A percentile compares a stretch with the other conserved stretches of the same genome.
phyloP scores from a whole-genome alignment of 176 grass and related monocot genomes.

The Guadua angustifolia region DNA sequence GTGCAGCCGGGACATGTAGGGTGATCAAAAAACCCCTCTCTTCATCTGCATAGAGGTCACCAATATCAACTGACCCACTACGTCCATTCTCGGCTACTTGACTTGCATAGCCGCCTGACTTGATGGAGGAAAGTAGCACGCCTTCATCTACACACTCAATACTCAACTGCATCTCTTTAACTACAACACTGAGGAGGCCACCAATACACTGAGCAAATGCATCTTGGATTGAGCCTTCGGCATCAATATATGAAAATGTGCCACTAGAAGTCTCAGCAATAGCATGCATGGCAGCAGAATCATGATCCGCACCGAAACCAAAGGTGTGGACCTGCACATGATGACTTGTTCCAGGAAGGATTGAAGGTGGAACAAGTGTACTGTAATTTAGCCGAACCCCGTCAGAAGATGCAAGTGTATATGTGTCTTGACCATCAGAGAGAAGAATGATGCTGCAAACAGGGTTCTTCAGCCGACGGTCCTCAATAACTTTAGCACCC shows the following conservation, averaged over 20 bases:
- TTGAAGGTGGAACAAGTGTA: conserved; percentile 52
- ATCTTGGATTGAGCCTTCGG: conserved; percentile 72
- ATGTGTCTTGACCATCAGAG: conserved; percentile 93
- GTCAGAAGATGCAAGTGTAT: not conserved
- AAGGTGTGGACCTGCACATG: conserved; percentile 78
- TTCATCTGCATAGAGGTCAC: conserved; percentile 90
- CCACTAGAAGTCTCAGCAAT: conserved; percentile 68
- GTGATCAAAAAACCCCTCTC: conserved; percentile 79
- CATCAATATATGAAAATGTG: conserved; percentile 91
- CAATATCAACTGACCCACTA: conserved; percentile 68
- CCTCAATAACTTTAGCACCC: conserved; percentile 72
- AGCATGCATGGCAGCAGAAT: conserved; percentile 75
- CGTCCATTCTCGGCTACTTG: conserved; percentile 49
- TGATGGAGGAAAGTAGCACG: conserved; percentile 64
- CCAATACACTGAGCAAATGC: conserved; percentile 95
- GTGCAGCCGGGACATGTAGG: conserved; percentile 46
- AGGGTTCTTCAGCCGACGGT: conserved; percentile 69
- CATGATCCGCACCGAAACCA: conserved; percentile 87
- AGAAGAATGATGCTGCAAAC: conserved; percentile 89
- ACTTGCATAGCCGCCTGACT: conserved; percentile 73
- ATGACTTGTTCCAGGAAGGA: conserved; percentile 55
- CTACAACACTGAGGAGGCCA: conserved; percentile 82
- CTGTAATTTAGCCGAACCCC: no score
- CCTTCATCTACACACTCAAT: conserved; percentile 62
- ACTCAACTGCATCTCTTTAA: conserved; percentile 59